Evolutionary conservation across 2,329 filamentous ascomycete genomes (phyloP).

Genomic region (Orbilia blumenaviensis): DNA sequence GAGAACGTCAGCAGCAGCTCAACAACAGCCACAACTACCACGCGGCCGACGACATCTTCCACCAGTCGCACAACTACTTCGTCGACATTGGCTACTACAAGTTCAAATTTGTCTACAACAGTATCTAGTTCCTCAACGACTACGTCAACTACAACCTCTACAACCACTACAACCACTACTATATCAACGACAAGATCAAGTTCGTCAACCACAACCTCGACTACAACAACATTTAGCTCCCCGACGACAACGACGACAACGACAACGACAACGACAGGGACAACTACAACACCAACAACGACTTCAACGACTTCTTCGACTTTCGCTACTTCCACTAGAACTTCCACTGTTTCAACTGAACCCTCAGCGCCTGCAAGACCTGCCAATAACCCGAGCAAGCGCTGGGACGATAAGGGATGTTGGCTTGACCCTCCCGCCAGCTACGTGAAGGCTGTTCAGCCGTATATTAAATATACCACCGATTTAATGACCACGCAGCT

Average conservation of each 20-base stretch:
- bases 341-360: not conserved
- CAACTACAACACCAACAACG: not conserved
- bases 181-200: conserved; percentile 19
- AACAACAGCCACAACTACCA: conserved; percentile 2
- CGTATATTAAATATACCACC: conserved; percentile 18
- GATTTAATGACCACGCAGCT: conserved; percentile 23
- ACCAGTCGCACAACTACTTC: conserved; percentile 28
- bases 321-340: not conserved
- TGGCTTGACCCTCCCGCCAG: conserved; percentile 9
- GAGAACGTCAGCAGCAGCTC: not conserved
- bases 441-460: conserved; percentile 16
- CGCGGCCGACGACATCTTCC: conserved; percentile 6
- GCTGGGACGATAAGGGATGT: conserved; percentile 27
- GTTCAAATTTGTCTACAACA: conserved; percentile 24
- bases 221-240: conserved; percentile 14
- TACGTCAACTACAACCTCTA: not conserved
- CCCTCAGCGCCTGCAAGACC: not conserved
- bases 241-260: conserved; percentile 46
- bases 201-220: conserved; percentile 21
- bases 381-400: not conserved
- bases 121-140: conserved; percentile 8
- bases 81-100: conserved; percentile 28
- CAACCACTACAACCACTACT: conserved; percentile 42
- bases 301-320: not conserved
- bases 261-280: conserved; percentile 17